Percentiles rank a stretch among this genome's conserved stretches.
phyloP scores from a whole-genome alignment of 805 yeast species.

The Schizosaccharomyces lindneri region DNA sequence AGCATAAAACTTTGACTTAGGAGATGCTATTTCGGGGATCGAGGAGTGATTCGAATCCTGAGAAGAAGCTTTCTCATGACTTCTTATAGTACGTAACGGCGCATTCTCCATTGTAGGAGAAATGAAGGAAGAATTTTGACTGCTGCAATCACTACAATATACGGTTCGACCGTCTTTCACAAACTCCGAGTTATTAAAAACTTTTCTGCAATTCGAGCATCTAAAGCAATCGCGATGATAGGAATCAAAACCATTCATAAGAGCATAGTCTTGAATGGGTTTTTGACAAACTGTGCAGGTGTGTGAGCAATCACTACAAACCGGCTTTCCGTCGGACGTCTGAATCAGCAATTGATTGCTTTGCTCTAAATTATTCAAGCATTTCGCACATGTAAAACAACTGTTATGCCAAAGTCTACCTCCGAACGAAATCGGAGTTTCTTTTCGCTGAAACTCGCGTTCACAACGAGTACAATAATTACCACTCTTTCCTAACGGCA shows the following conservation, averaged over 20 bases:
- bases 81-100: not conserved
- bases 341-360: constrained; percentile 61
- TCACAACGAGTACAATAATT: not conserved
- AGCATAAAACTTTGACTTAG: not conserved
- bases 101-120: not conserved
- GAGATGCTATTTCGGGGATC: not conserved
- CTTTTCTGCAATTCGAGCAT: constrained; percentile 66
- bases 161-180: constrained; percentile 84
- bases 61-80: not conserved
- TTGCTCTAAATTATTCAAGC: constrained; percentile 54
- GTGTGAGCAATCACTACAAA: constrained; percentile 82
- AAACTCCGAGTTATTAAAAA: constrained; percentile 68
- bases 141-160: constrained; percentile 59
- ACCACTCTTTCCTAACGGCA: not conserved
- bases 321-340: constrained; percentile 63
- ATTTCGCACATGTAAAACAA: constrained; percentile 76
- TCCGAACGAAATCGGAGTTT: constrained; percentile 32
- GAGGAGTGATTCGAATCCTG: not conserved
- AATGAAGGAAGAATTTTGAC: not conserved
- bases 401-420: constrained; percentile 89
- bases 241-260: constrained; percentile 67
- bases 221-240: constrained; percentile 76
- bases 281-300: constrained; percentile 63
- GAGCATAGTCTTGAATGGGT: constrained; percentile 80
- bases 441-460: not conserved